Base-by-base conservation (phyloP, 495 filamentous ascomycete species). In the Collariella sp. region DNA sequence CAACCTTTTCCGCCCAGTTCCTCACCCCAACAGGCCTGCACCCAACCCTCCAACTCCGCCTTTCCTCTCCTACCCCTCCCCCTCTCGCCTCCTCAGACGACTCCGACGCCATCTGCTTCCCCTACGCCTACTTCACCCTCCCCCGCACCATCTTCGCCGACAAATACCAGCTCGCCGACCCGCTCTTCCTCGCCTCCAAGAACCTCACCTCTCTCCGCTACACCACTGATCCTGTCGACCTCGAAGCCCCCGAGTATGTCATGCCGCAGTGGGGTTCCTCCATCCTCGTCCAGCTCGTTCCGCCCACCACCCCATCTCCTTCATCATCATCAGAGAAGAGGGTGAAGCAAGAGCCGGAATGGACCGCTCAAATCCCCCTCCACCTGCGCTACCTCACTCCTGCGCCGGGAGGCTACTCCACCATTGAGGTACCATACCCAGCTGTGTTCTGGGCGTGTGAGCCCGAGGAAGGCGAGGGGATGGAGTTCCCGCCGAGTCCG, bases 361-460 rank as follows among this genome's bases (percentile, higher is more conserved):
- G 84, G 84, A 88, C 82, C 35, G 82, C 81, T 36, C 82, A 85
- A 40, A 78, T 98, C 34, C 94, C 93, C 0, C 76, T 95, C 11
- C 94, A 98, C 62, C 76, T 96, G 2, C 86, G 91, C 24, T 97
- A 97, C 60, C 74, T 93, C n/a, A 66, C 64, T 7, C 82, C 84
- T 1, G 69, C 72, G 0, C 68, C 72, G 40, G 72, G 76, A 5
- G 81, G 82, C 2, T 76, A 82, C 48, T 57, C 61, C 0, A 55
- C 57, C 12, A 61, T 81, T 4, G 57, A 79, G 18, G 69, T 95
- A 0, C 85, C 88, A 0, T 78, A 79, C 57, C 94, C 90, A 4
- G 79, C 83, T 2, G 79, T 96, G 2, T 97, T 98, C 74, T 97
- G 91, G 91, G 93, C 90, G 1, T 98, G 93, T 65, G 75, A 77